phyloP scores from a whole-genome alignment of 345 rosid species.

The Psidium friedrichsthalianum region DNA sequence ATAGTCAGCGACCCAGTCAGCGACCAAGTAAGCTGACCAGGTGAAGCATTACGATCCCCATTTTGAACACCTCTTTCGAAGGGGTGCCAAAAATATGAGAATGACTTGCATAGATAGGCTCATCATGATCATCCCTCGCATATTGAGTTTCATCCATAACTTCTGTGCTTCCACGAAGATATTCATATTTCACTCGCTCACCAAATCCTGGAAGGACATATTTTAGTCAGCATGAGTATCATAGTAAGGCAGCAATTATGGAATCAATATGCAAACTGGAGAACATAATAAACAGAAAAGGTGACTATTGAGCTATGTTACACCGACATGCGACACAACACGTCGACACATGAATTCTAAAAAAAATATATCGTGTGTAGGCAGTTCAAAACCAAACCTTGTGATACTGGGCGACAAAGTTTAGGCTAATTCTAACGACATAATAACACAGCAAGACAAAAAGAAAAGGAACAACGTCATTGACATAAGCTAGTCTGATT shows the following conservation, averaged over 20 bases:
- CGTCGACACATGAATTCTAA: too few relatives aligned
- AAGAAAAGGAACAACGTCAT: too few relatives aligned
- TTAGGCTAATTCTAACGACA: too few relatives aligned
- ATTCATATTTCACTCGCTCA: background rate
- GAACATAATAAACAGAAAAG: background rate
- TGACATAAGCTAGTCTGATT: too few relatives aligned
- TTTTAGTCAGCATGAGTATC: background rate
- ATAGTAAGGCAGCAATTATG: background rate
- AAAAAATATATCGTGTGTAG: too few relatives aligned
- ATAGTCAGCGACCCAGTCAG: slow-evolving; percentile 44
- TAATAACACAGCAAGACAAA: too few relatives aligned
- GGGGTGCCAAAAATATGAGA: background rate
- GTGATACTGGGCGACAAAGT: too few relatives aligned
- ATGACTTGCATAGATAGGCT: background rate
- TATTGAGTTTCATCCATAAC: background rate
- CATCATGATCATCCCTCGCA: background rate
- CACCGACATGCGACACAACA: too few relatives aligned
- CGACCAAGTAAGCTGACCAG: slow-evolving; percentile 45
- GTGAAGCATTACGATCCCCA: slow-evolving; percentile 12
- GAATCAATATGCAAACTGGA: background rate
- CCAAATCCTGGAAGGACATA: background rate
- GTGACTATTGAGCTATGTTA: background rate
- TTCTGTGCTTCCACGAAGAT: background rate
- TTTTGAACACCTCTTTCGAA: background rate
- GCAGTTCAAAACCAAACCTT: too few relatives aligned